A percentile compares a stretch with the other conserved stretches of the same genome.
phyloP scores from a whole-genome alignment of 352 stramenopile genomes.

The Globisporangium abappressorium region DNA sequence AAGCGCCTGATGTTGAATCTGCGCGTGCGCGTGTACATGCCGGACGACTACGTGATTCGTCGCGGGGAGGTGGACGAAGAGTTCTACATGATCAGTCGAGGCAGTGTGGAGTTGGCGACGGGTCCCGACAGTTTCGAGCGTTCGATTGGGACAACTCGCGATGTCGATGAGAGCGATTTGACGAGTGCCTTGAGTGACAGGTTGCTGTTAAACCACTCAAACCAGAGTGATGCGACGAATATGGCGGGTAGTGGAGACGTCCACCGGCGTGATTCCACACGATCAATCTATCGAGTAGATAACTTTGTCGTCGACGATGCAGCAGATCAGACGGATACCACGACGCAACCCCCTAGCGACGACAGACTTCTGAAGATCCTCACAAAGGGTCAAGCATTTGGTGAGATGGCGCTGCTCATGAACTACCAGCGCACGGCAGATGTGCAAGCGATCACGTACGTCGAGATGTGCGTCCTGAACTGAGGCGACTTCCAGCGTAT shows the following conservation, averaged over 20 bases:
- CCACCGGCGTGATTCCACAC: neutral
- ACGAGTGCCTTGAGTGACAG: neutral
- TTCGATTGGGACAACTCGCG: neutral
- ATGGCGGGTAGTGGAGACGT: neutral
- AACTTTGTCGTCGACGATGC: neutral
- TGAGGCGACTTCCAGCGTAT: slow-evolving; percentile 26
- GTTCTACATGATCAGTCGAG: neutral
- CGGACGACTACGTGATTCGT: neutral
- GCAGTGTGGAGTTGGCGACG: neutral
- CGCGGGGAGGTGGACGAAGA: neutral
- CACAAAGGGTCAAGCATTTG: slow-evolving; percentile 30
- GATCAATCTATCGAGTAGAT: neutral
- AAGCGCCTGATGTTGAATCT: too few species aligned
- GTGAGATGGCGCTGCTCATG: slow-evolving; percentile 43
- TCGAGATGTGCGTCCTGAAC: slow-evolving; percentile 32
- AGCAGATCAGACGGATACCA: neutral
- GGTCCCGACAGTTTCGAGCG: neutral
- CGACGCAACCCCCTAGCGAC: neutral
- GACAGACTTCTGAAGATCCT: neutral
- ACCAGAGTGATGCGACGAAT: neutral
- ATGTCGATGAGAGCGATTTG: too few species aligned
- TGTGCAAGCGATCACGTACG: slow-evolving; percentile 27
- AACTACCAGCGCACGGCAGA: slow-evolving; percentile 37
- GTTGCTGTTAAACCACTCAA: neutral
- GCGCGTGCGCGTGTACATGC: too few species aligned